A percentile compares a stretch with the other conserved stretches of the same genome.
Conservation (phyloP, 176 grass and related monocot species). For the Zoysia pacifica region DNA sequence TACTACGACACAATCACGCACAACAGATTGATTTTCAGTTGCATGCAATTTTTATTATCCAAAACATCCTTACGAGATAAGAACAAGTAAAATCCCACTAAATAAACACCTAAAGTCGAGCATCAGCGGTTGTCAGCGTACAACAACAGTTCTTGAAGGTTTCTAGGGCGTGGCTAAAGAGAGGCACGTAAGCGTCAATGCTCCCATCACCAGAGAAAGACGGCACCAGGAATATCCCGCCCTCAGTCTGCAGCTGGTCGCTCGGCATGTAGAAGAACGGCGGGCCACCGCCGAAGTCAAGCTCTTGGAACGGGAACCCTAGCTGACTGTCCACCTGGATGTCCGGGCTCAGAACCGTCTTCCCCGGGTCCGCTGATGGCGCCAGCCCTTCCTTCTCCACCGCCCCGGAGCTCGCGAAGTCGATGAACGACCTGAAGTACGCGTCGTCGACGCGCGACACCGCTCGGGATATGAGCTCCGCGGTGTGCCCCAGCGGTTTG, state of each 20-base stretch:
- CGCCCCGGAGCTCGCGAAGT: conserved; percentile 26
- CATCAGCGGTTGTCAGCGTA: not conserved
- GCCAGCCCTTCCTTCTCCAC: conserved; percentile 46
- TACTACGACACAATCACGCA: no score
- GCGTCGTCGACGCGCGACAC: not conserved
- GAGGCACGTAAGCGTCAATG: not conserved
- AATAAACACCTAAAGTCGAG: no score
- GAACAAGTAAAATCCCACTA: no score
- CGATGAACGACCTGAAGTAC: conserved; percentile 37
- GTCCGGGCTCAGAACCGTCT: not conserved
- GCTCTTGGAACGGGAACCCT: not conserved
- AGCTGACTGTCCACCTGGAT: conserved; percentile 14
- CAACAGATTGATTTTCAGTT: no score
- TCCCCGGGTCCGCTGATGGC: conserved; percentile 12
- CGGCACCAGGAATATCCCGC: not conserved
- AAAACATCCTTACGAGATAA: no score
- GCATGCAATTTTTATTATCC: no score
- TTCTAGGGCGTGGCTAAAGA: not conserved
- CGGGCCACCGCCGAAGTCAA: not conserved
- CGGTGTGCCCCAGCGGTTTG: not conserved
- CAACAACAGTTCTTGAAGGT: conserved; percentile 4
- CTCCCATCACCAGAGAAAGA: not conserved
- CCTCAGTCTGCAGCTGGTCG: not conserved
- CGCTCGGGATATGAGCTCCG: conserved; percentile 1
- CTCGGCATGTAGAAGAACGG: conserved; percentile 11